These are phyloP conservation scores for Neurospora tetrasperma DNA, from an alignment of 495 filamentous ascomycete species.

Conservation along the genomic window DNA sequence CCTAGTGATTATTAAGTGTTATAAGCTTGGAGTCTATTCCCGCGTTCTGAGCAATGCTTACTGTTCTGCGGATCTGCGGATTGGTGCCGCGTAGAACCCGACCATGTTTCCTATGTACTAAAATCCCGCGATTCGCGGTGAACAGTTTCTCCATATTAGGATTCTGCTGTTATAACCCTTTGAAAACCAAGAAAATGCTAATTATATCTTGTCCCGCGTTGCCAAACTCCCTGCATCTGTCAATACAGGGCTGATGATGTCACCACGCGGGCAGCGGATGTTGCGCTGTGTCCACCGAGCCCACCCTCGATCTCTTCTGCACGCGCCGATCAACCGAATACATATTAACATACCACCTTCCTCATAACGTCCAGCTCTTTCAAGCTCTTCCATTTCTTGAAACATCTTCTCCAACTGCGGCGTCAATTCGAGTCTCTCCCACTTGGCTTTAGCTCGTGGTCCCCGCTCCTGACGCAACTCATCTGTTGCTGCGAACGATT, in stretches of 20 bases:
- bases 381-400: background rate
- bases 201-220: background rate
- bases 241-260: background rate
- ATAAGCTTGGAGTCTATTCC: too few species aligned
- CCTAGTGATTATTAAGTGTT: background rate
- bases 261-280: background rate
- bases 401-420: background rate
- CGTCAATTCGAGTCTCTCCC: background rate
- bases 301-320: background rate
- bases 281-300: background rate
- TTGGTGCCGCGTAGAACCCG: background rate
- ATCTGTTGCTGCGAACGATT: background rate
- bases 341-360: background rate
- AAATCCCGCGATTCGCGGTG: background rate
- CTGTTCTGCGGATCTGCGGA: background rate
- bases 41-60: background rate
- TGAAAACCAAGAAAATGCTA: background rate
- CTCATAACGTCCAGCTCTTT: background rate
- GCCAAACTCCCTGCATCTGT: background rate
- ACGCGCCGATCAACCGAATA: background rate
- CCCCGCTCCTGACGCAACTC: background rate
- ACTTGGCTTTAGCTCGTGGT: background rate
- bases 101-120: background rate
- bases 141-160: background rate
- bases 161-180: background rate